phyloP scores from a whole-genome alignment of 306 rosid genomes.

The Cercis canadensis region DNA sequence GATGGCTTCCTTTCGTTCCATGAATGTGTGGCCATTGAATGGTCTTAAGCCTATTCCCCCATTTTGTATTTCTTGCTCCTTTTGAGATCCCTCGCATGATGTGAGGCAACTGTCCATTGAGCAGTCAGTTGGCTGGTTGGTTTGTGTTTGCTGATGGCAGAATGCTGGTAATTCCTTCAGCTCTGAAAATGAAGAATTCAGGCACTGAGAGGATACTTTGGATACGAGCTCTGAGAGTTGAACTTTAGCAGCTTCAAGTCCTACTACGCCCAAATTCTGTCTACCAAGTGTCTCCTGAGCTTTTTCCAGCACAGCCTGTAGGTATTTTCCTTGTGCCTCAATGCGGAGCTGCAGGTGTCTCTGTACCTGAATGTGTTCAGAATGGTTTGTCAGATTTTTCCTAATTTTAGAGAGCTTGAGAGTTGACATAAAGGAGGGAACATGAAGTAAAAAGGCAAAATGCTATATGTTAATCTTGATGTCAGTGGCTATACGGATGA shows the following conservation, averaged over 20 bases:
- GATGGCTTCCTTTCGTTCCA: conserved; percentile 52
- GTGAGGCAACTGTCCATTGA: conserved; percentile 87
- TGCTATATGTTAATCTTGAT: not conserved
- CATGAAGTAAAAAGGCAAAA: not conserved
- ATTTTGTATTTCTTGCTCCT: conserved; percentile 66
- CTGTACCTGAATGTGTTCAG: conserved; percentile 69
- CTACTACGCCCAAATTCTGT: conserved; percentile 70
- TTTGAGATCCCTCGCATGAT: conserved; percentile 71
- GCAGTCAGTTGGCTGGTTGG: conserved; percentile 63
- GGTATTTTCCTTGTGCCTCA: conserved; percentile 96
- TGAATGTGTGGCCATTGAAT: conserved; percentile 41
- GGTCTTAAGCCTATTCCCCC: conserved; percentile 52
- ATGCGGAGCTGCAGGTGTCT: conserved; percentile 91
- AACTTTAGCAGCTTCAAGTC: conserved; percentile 85
- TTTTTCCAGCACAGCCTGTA: conserved; percentile 87
- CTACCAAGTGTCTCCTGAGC: conserved; percentile 90
- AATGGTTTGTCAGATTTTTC: conserved; percentile 29
- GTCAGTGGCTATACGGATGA: not conserved
- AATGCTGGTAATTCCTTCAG: conserved; percentile 60
- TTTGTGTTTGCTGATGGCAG: conserved; percentile 52
- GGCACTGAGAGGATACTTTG: conserved; percentile 82
- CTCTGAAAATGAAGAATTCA: conserved; percentile 73
- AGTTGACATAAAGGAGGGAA: conserved; percentile 1
- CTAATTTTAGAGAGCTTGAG: not conserved
- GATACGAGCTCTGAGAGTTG: conserved; percentile 89